phyloP scores from a whole-genome alignment of 306 rosid genomes.

The Fragaria vesca region DNA sequence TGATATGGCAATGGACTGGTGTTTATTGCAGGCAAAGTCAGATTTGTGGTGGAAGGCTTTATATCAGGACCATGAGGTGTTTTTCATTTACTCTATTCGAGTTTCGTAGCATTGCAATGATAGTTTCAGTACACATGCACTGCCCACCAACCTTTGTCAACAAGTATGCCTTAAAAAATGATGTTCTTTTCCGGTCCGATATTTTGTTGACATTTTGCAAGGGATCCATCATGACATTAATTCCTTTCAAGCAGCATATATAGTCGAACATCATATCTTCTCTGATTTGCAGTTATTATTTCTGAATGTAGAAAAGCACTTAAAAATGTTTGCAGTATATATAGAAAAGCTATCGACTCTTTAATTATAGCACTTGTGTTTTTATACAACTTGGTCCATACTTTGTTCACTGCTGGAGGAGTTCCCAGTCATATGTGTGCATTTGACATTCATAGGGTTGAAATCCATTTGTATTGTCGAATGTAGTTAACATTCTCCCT shows the following conservation, averaged over 20 bases:
- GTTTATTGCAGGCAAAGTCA: constrained; percentile 25
- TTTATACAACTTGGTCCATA: background rate
- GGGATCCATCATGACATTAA: background rate
- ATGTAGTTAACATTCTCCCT: background rate
- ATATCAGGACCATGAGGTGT: constrained; percentile 31
- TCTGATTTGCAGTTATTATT: background rate
- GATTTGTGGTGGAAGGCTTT: constrained; percentile 43
- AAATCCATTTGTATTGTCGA: background rate
- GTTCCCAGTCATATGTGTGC: background rate
- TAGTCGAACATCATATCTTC: background rate
- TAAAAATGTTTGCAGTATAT: background rate
- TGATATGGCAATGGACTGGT: constrained; percentile 47
- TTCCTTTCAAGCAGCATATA: background rate
- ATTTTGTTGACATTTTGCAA: background rate
- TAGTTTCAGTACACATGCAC: background rate
- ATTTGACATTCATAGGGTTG: background rate
- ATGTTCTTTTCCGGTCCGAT: background rate
- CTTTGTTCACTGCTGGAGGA: background rate
- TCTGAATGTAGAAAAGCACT: background rate
- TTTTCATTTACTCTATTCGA: background rate
- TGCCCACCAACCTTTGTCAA: background rate
- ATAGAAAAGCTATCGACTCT: background rate
- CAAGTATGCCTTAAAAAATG: background rate
- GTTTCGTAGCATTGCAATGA: background rate
- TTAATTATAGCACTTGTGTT: background rate